phyloP scores from a whole-genome alignment of 306 rosid genomes.

The Quillaja saponaria region DNA sequence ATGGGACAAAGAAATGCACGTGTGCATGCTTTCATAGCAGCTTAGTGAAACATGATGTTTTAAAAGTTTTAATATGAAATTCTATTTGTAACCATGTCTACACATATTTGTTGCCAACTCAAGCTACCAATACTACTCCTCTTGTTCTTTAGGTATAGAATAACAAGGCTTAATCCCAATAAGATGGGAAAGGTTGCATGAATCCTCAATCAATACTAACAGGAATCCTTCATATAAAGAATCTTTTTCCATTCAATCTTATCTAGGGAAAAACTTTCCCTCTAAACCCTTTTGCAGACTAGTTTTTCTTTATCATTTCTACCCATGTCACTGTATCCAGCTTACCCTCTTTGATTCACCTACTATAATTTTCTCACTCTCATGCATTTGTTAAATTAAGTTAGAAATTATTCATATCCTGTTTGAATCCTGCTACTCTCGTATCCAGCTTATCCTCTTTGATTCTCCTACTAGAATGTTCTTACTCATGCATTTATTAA shows the following conservation, averaged over 20 bases:
- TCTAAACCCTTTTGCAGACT: too few relatives aligned
- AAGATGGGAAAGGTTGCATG: conserved; percentile 10
- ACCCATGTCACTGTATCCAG: conserved; percentile 2
- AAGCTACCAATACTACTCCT: neutral
- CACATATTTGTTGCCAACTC: conserved; percentile 13
- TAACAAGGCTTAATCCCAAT: conserved; percentile 9
- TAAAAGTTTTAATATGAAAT: neutral
- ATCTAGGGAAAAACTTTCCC: neutral
- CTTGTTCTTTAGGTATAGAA: conserved; percentile 8
- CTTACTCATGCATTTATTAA: too few relatives aligned
- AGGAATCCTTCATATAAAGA: too few relatives aligned
- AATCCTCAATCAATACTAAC: too few relatives aligned
- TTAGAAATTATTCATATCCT: too few relatives aligned
- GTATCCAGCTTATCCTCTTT: too few relatives aligned
- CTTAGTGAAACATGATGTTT: neutral
- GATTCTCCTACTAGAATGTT: too few relatives aligned
- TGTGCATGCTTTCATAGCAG: conserved; percentile 11
- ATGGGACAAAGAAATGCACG: conserved; percentile 6
- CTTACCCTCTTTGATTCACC: conserved; percentile 6
- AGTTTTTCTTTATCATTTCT: conserved; percentile 16
- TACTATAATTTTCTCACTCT: conserved; percentile 3
- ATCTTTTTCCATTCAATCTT: conserved; percentile 5
- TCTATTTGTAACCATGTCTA: neutral
- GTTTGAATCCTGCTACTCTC: too few relatives aligned
- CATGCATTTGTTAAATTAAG: too few relatives aligned